Evolutionary conservation across 805 yeast species (phyloP).

Genomic region (Candida ponderosae): DNA sequence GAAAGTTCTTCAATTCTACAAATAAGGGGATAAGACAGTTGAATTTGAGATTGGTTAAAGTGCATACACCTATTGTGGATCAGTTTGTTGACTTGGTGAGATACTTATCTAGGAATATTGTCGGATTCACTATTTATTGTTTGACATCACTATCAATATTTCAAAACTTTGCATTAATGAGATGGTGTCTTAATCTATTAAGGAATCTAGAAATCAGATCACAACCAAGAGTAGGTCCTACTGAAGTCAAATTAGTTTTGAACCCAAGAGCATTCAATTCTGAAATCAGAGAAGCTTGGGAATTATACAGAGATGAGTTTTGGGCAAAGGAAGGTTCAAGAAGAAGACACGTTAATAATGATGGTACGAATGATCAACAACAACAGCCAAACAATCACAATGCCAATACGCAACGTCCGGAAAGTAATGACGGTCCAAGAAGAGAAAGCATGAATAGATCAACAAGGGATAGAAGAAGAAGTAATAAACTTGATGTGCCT

Average conservation of each 20-base stretch:
- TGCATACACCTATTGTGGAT: slow-evolving; percentile 33
- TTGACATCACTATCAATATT: background rate
- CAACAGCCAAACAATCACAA: background rate
- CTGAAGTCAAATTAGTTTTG: slow-evolving; percentile 72
- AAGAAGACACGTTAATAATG: slow-evolving; percentile 28
- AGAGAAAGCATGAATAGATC: background rate
- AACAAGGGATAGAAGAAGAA: background rate
- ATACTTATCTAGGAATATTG: slow-evolving; percentile 18
- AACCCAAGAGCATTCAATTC: slow-evolving; percentile 77
- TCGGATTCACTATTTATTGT: slow-evolving; percentile 1
- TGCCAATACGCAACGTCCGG: background rate
- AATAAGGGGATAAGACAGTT: slow-evolving; percentile 85
- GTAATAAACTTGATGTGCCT: background rate
- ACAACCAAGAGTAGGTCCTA: slow-evolving; percentile 64
- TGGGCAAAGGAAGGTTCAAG: slow-evolving; percentile 82
- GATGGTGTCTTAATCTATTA: slow-evolving; percentile 1
- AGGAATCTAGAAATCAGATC: slow-evolving; percentile 25
- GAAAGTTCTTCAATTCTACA: slow-evolving; percentile 71
- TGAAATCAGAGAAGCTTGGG: slow-evolving; percentile 91
- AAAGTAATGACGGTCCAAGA: background rate
- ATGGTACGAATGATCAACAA: background rate
- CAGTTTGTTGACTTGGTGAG: slow-evolving; percentile 25
- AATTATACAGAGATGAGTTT: slow-evolving; percentile 82
- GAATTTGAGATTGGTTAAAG: slow-evolving; percentile 69
- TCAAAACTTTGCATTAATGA: background rate